Evolutionary conservation across 2,329 filamentous ascomycete genomes (phyloP), one percentile per base, ranked within the genome.

Genomic region (Fusarium multiceps): DNA sequence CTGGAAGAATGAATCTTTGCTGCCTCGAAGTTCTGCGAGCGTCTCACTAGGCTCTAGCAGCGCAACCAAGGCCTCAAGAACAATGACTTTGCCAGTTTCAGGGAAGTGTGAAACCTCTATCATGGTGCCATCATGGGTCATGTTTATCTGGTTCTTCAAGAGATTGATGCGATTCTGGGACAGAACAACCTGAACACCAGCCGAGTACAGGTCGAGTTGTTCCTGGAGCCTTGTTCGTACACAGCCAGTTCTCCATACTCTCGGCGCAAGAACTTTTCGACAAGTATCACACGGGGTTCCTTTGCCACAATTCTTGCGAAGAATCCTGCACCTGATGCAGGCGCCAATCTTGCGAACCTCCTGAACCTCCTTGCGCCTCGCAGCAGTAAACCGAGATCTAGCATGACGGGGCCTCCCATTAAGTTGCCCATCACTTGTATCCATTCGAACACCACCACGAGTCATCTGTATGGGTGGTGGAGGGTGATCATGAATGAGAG

Each of bases 301-400:
- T 62, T 84, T 86, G n/a, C 88, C 89, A 72, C 89, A 91, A 3
- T 87, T 89, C 79, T 91, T 91, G 60, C 89, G 85, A 37, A 91
- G 78, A 66, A 91, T 90, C 40, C 88, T 84, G 73, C 89, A 91
- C 46, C 89, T 82, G 55, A 90, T 89, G 71, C 89, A 91, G 14
- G 89, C 89, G 8, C 89, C 89, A 37, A 89, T 85, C 71, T 89
- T 88, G 25, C 89, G 86, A 23, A 91, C 87, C 66, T 88, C 87
- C 69, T 90, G 88, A 3, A 91, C 89, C 73, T 91, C 87, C 74
- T 87, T 89, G 23, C 89, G 83, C n/a, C 89, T 83, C 2, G 80
- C 80, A 7, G 86, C 82, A 21, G 85, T 86, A 69, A 90, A 90
- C 11, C 86, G 82, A 6, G 87, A 86, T 12, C 88, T 84, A 10